Base-by-base conservation (phyloP, 2,329 filamentous ascomycete species). In the Fusarium zealandicum region DNA sequence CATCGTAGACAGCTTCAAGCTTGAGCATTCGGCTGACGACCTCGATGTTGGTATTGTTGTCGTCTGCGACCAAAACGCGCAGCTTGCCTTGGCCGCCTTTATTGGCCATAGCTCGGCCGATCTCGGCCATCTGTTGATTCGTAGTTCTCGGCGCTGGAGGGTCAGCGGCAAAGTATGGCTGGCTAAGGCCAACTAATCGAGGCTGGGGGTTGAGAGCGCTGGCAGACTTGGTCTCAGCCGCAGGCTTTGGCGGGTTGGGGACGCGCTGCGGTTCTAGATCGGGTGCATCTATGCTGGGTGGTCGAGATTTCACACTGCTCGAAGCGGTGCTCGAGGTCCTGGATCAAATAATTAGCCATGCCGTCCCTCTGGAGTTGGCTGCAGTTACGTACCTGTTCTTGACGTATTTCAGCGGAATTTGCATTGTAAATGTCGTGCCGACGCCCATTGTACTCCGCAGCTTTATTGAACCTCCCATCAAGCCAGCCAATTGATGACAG, bases 1-100 rank as follows among this genome's bases (percentile, higher is more conserved):
- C 91, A 69, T 96, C 90, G 71, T 89, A 90, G n/a, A 92, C 83
- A 28, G 89, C 87, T 68, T 92, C 90, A 0, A 92, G 81, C 71
- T 91, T 92, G 22, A 88, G 76, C 82, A 88, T 85, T 45, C 82
- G 77, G 65, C 84, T 82, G 27, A 83, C 79, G 1, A 82, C 80
- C 59, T 85, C 79, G 52, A 85, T 79, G 54, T 87, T 85, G 62
- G 81, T 82, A 22, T 76, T 78, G 69, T 82, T 84, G 68, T 83
- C 78, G 57, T 97, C 93, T 0, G 93, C 93, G 11, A 97, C 92
- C 8, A 97, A 80, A 1, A 96, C 90, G 14, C 89, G 87, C 35
- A 96, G 81, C 62, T 87, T 92, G 25, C 82, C 77, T 50, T 80
- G 72, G 1, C 80, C 81, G 3, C 80, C 81, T 70, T 89, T 84